phyloP scores from a whole-genome alignment of 179 eudicot genomes.

The Amaranthus tricolor region DNA sequence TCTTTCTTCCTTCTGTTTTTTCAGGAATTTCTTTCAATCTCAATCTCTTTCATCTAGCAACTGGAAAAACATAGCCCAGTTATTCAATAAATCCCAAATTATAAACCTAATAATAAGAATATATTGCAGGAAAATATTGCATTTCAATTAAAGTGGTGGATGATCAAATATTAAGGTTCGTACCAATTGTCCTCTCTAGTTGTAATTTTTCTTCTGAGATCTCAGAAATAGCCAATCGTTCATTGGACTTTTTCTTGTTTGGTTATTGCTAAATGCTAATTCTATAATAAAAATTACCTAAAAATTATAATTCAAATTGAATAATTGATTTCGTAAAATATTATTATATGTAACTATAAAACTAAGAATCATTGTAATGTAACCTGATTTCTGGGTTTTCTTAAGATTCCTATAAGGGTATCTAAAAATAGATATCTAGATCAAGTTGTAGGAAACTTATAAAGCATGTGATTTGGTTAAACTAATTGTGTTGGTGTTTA shows the following conservation, averaged over 20 bases:
- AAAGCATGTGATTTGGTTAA: background rate
- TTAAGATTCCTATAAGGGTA: background rate
- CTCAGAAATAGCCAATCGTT: background rate
- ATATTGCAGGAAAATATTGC: background rate
- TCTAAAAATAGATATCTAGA: constrained; percentile 1
- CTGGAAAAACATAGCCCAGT: constrained; percentile 13
- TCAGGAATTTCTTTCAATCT: background rate
- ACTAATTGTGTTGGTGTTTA: background rate
- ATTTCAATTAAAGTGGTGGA: background rate
- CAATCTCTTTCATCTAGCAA: constrained; percentile 13
- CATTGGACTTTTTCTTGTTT: background rate
- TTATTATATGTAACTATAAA: background rate
- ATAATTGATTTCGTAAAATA: background rate
- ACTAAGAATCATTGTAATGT: background rate
- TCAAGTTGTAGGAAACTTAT: background rate
- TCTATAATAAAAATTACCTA: background rate
- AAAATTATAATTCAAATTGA: background rate
- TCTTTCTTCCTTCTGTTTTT: background rate
- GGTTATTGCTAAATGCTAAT: background rate
- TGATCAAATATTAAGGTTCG: constrained; percentile 11
- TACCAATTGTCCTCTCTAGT: background rate
- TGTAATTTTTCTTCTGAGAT: background rate
- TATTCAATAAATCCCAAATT: constrained; percentile 7
- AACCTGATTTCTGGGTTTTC: background rate
- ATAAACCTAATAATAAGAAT: background rate